Base-by-base conservation (phyloP, 768 basidiomycete species). In the Xerocomus potaroensis region DNA sequence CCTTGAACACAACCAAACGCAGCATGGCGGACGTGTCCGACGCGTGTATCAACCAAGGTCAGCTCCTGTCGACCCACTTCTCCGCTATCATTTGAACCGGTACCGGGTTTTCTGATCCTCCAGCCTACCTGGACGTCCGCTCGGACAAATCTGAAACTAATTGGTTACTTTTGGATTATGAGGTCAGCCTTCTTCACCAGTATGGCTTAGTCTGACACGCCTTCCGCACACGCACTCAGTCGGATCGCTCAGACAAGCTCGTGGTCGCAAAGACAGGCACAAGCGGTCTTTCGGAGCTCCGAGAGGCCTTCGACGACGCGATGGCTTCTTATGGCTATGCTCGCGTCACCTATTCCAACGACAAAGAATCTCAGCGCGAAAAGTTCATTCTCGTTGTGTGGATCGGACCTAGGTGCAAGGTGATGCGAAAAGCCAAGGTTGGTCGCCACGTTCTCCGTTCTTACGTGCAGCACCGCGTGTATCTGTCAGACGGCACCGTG, bases 341-440 rank as follows among this genome's bases (percentile, higher is more conserved):
- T 40, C 84, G 90, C 56, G 78, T 97, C 54, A 75, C 80, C 52
- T 96, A 88, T 67, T 74, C 87, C 43, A 92, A 88, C 64, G 89
- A 92, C 72, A 87, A 84, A 65, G 86, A 92, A 69, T 85, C 83
- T 34, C 78, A 71, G 63, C 80, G 93, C 48, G 88, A 94, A 75
- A 96, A 95, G 76, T 89, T 91, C 70, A 79, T 87, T 55, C 77
- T 91, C 59, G 75, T 91, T 64, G 76, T 80, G 36, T 91, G 88
- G 88, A 91, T 91, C 68, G 89, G 90, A 35, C 71, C 78, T 16
- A 67, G 71, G 33, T 88, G 90, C 69, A 92, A 91, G 71, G 77
- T 93, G 53, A 91, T 95, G 92, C 78, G 93, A 51, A 87, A 84
- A 71, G 93, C 85, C 34, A 94, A 91, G 82, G 88, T 89, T 47